Conservation (phyloP, 805 yeast species). For the Naumovozyma castellii region DNA sequence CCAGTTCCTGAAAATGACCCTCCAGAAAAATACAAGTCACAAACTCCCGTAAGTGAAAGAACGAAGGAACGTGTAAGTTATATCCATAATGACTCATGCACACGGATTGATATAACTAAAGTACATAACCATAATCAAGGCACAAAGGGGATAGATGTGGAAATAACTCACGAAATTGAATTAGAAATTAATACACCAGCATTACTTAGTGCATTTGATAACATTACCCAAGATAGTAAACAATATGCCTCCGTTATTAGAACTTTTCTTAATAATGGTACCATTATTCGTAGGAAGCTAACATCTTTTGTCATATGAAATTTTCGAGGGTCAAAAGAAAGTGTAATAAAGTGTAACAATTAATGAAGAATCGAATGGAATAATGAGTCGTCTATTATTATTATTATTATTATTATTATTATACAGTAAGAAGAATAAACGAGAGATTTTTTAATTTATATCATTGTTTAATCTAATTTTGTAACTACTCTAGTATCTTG, state of each 20-base stretch:
- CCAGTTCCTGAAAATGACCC: slow-evolving; percentile 49
- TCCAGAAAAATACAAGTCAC: slow-evolving; percentile 44
- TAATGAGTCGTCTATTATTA: too few relatives aligned
- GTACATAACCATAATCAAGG: slow-evolving; percentile 32
- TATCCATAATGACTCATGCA: slow-evolving; percentile 63
- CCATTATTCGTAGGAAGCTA: slow-evolving; percentile 33
- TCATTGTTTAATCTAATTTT: neutral
- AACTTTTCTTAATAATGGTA: slow-evolving; percentile 51
- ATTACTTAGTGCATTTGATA: slow-evolving; percentile 34
- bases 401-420: too few relatives aligned
- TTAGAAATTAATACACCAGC: slow-evolving; percentile 41
- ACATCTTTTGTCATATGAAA: slow-evolving; percentile 27
- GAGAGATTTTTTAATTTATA: too few relatives aligned
- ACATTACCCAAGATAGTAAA: slow-evolving; percentile 37
- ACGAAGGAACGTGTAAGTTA: slow-evolving; percentile 66
- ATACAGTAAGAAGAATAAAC: too few relatives aligned
- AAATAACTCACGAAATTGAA: slow-evolving; percentile 38
- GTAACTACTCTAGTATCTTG: slow-evolving; percentile 24
- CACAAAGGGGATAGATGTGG: slow-evolving; percentile 19
- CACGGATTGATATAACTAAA: slow-evolving; percentile 63
- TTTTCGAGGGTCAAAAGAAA: slow-evolving; percentile 31
- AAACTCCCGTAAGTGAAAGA: slow-evolving; percentile 48
- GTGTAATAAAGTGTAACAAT: neutral
- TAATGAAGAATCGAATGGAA: too few relatives aligned
- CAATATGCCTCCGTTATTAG: slow-evolving; percentile 52